Evolutionary conservation across 768 basidiomycete genomes (phyloP), one percentile per base, ranked within the genome.

Genomic region (Termitomyces sp.): DNA sequence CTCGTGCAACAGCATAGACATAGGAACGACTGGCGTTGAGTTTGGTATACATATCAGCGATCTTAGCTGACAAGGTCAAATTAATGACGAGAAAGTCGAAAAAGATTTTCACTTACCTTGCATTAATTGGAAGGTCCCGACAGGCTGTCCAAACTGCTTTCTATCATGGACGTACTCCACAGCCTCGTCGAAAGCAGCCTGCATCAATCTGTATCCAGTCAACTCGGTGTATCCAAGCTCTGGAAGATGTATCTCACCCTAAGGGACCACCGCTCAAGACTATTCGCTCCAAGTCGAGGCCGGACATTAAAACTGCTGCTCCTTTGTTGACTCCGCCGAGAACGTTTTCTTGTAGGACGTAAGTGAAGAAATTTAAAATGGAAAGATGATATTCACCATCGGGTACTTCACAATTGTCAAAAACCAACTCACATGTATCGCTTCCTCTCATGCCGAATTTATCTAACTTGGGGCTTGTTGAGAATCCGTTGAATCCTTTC

Each of bases 381-480:
- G 20, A 47, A 33, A 20, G 27, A 43, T 3, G 8, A 20, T 77
- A 49, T 55, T 47, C 36, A 93, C 93, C 91, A 68, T 91, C 86
- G 1, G 95, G 93, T 4, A 98, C 89, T 64, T 88, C 82, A 64
- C 93, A 95, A 64, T 93, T 82, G 63, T 96, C 92, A 58, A 98
- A 97, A 20, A 95, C 86, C 24, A 97, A 75, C 68, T 98, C 95
- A 62, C 93, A 93, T 3, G 95, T 98, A 65, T 97, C 94, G 59
- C 91, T 93, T 39, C 95, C 95, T 64, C 95, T 78, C 95, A 98
- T 98, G 1, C 95, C 95, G 67, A 97, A 87, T 71, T 98, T 98
- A 71, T 98, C 95, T 22, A 98, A 78, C 65, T 95, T 94, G 58
- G 89, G 91, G 63, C 89, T 88, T 0, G 92, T 90, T 6, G 92